A percentile compares a stretch with the other conserved stretches of the same genome.
Conservation (phyloP, 148 eudicot genomes). For the Chenopodium berlandieri region DNA sequence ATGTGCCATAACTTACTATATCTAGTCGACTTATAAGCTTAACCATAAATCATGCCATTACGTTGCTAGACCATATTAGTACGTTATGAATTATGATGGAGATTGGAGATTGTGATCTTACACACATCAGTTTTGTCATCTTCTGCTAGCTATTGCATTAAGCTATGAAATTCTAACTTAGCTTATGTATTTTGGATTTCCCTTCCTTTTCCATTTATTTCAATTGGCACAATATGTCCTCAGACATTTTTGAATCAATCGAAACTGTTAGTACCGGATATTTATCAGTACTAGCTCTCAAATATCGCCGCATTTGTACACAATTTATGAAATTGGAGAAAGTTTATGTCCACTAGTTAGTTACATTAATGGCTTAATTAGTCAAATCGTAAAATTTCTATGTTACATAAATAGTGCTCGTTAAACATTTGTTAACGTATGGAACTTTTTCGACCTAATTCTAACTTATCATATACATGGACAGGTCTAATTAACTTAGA, state of each 20-base stretch:
- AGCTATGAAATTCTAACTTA: background rate
- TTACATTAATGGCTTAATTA: background rate
- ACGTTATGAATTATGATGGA: background rate
- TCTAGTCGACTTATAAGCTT: background rate
- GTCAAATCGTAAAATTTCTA: background rate
- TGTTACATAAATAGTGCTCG: too few relatives aligned
- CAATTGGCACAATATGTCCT: background rate
- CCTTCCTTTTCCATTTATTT: too few relatives aligned
- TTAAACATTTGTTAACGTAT: too few relatives aligned
- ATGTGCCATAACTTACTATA: background rate
- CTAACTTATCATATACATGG: too few relatives aligned
- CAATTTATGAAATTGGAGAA: background rate
- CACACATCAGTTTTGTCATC: background rate
- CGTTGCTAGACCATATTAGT: conserved; percentile 8
- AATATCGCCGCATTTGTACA: background rate
- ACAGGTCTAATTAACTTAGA: too few relatives aligned
- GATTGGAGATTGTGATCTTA: background rate
- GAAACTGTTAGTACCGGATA: background rate
- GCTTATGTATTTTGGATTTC: background rate
- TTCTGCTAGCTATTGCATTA: background rate
- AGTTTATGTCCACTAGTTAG: background rate
- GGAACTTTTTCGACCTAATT: too few relatives aligned
- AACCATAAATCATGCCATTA: background rate
- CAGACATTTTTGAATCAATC: too few relatives aligned
- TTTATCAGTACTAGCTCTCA: background rate